Evolutionary conservation across 2,329 filamentous ascomycete species (phyloP), one percentile per base, ranked within the genome.

Genomic region (Monascus ruber): DNA sequence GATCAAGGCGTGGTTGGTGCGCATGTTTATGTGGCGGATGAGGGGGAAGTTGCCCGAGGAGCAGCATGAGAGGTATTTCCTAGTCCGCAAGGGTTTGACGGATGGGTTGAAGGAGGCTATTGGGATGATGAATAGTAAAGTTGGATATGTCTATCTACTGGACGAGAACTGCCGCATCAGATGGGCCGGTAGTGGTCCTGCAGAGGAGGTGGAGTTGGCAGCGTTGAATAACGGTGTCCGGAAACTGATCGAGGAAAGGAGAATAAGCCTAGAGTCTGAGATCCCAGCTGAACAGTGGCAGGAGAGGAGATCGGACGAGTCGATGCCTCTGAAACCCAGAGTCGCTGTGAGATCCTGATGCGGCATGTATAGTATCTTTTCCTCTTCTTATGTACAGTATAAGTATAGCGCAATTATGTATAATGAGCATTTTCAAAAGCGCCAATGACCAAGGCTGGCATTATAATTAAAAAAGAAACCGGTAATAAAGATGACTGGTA

Each of bases 131-230:
- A 98, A 98, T 64, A 79, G 78, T 49, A 93, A 88, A 63, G 89
- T 95, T 28, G 89, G 88, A 31, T 96, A 95, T 65, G 82, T 88
- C 4, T 98, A 94, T 63, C 71, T 98, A 35, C 71, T 98, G 42
- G 91, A 98, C 59, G 72, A 79, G 45, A 72, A 88, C 47, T 94
- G 87, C 60, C 83, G 79, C 64, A 93, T 98, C 50, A 76, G 91
- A 41, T 98, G 91, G 91, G 91, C 89, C 0, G 91, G 85, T 4
- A 94, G 87, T 46, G 68, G 62, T 31, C 55, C 64, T 37, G 64
- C 66, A 9, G 58, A 66, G 42, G 47, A 54, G 27, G 52, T 49
- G 24, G 65, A 67, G 55, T 49, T 65, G 47, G 60, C 64, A 39
- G 58, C 56, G 10, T 49, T 71, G 44, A 67, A 69, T 40, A 53